Conservation (phyloP, 2,329 filamentous ascomycete species). For the Daldinia sp. region DNA sequence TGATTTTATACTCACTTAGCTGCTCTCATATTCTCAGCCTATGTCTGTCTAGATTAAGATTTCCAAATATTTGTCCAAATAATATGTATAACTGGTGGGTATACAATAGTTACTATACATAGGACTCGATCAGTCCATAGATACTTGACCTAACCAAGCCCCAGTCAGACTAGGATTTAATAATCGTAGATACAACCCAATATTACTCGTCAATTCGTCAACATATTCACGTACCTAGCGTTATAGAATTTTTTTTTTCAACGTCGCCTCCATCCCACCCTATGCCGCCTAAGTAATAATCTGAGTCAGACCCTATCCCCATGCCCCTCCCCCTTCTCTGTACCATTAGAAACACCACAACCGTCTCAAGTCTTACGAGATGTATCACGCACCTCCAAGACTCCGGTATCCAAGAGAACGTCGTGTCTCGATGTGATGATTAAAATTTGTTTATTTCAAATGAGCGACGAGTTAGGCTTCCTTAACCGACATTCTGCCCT, state of each 20-base stretch:
- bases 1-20: background rate
- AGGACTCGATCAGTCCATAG: slow-evolving; percentile 1
- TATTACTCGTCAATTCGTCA: slow-evolving; percentile 24
- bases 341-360: slow-evolving; percentile 3
- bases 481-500: background rate
- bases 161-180: slow-evolving; percentile 2
- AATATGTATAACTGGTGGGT: background rate
- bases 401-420: slow-evolving; percentile 30
- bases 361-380: slow-evolving; percentile 39
- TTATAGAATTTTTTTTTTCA: slow-evolving; percentile 16
- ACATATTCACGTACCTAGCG: slow-evolving; percentile 22
- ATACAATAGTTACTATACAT: slow-evolving; percentile 1
- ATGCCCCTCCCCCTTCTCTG: slow-evolving; percentile 1
- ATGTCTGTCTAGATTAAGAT: background rate
- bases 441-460: slow-evolving; percentile 4
- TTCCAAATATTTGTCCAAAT: background rate
- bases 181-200: slow-evolving; percentile 4
- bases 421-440: slow-evolving; percentile 21
- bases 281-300: background rate
- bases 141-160: background rate
- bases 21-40: background rate
- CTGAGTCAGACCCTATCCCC: slow-evolving; percentile 4
- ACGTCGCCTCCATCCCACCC: slow-evolving; percentile 4
- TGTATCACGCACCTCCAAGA: slow-evolving; percentile 31
- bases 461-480: background rate